Percentiles rank a stretch among this genome's conserved stretches.
phyloP scores from a whole-genome alignment of 768 basidiomycete species.

The Rhizopogon roseolus region DNA sequence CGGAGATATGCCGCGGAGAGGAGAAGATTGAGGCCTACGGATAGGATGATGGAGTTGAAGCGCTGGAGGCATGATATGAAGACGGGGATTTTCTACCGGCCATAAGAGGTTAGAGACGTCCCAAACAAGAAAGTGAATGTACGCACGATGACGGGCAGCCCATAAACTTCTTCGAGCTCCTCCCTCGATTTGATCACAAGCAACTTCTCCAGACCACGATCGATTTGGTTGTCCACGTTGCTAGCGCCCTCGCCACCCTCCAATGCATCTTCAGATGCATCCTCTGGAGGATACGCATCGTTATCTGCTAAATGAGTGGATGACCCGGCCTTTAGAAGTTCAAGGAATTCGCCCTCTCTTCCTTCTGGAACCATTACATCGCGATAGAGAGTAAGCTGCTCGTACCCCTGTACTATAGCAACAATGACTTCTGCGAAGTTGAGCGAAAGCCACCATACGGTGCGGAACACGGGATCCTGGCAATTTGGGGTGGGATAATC shows the following conservation, averaged over 20 bases:
- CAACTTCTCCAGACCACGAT: constrained; percentile 64
- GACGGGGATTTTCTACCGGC: constrained; percentile 62
- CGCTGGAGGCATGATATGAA: constrained; percentile 77
- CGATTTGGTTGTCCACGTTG: constrained; percentile 38
- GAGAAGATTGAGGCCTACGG: constrained; percentile 53
- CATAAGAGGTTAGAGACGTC: constrained; percentile 3
- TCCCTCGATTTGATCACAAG: constrained; percentile 59
- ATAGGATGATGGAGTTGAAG: constrained; percentile 66
- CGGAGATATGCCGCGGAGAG: constrained; percentile 58
- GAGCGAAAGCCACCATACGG: constrained; percentile 75
- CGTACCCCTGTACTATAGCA: constrained; percentile 67
- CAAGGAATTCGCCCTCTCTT: constrained; percentile 35
- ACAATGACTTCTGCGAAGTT: constrained; percentile 63
- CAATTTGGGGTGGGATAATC: constrained; percentile 43
- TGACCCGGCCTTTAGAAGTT: constrained; percentile 15
- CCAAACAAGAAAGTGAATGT: not conserved
- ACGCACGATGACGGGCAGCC: constrained; percentile 74
- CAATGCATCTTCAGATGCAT: constrained; percentile 6
- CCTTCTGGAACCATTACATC: constrained; percentile 56
- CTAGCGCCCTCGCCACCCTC: constrained; percentile 7
- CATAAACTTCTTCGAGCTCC: constrained; percentile 77
- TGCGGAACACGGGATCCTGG: constrained; percentile 51
- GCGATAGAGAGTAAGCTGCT: constrained; percentile 59
- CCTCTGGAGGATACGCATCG: constrained; percentile 2
- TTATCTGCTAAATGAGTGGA: not conserved